These are phyloP conservation scores for Passalora sequoiae DNA, from an alignment of 2,329 filamentous ascomycete genomes.

Conservation along the genomic window DNA sequence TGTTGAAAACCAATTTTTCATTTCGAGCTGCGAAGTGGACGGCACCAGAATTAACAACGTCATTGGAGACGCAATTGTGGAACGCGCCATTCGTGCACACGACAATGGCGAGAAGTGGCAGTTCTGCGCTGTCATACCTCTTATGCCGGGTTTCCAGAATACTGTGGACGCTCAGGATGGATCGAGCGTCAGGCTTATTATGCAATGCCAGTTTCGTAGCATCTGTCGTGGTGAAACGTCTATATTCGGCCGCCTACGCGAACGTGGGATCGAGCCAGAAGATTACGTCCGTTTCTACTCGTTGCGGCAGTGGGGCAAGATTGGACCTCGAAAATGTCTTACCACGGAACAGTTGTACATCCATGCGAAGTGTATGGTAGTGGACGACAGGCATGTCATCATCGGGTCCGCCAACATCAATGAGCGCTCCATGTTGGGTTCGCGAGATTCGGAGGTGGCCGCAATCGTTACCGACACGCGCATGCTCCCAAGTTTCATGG, in stretches of 20 bases:
- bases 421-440: constrained; percentile 89
- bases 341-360: constrained; percentile 98
- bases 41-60: constrained; percentile 83
- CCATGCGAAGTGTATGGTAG: constrained; percentile 93
- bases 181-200: constrained; percentile 87
- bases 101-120: constrained; percentile 85
- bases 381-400: constrained; percentile 86
- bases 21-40: constrained; percentile 85
- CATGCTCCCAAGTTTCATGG: constrained; percentile 90
- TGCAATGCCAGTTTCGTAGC: constrained; percentile 94
- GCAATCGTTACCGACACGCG: constrained; percentile 88
- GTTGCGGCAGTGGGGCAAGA: constrained; percentile 84
- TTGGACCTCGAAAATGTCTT: constrained; percentile 73
- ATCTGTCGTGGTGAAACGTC: constrained; percentile 90
- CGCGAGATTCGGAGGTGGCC: constrained; percentile 85
- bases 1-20: constrained; percentile 98
- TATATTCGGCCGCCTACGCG: constrained; percentile 80
- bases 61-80: constrained; percentile 90
- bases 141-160: constrained; percentile 98
- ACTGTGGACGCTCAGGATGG: constrained; percentile 91
- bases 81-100: constrained; percentile 80
- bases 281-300: constrained; percentile 96
- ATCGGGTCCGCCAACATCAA: constrained; percentile 99
- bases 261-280: constrained; percentile 79
- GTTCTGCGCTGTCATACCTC: constrained; percentile 80